Conservation (phyloP, 164 flowering plant species). For the Houttuynia cordata region DNA sequence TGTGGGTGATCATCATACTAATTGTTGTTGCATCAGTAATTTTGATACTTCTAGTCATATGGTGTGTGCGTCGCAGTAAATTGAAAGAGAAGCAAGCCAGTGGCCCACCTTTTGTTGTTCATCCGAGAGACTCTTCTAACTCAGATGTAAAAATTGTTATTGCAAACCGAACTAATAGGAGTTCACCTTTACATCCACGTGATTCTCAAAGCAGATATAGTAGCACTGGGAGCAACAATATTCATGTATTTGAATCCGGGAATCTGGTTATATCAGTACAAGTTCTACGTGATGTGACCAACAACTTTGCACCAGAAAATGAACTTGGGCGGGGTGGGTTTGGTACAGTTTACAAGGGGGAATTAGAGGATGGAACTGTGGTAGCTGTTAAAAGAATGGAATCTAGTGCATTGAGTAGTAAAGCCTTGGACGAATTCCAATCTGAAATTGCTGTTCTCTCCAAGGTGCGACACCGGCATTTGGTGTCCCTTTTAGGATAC, state of each 20-base stretch:
- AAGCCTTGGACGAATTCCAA: constrained; percentile 61
- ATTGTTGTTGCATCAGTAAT: constrained; percentile 11
- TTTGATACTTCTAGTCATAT: constrained; percentile 16
- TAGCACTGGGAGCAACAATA: constrained; percentile 17
- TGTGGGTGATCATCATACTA: constrained; percentile 20
- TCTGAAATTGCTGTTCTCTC: constrained; percentile 76
- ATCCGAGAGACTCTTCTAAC: constrained; percentile 52
- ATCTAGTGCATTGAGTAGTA: constrained; percentile 35
- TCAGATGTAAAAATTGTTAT: constrained; percentile 42
- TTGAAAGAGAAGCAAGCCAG: constrained; percentile 13
- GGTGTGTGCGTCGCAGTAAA: constrained; percentile 23
- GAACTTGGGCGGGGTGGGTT: constrained; percentile 79
- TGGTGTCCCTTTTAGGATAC: constrained; percentile 65
- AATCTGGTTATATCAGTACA: constrained; percentile 53
- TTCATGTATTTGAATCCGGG: constrained; percentile 40
- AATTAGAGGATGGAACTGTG: constrained; percentile 54
- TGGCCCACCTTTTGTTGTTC: constrained; percentile 31
- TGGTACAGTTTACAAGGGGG: constrained; percentile 72
- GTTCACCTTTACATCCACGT: constrained; percentile 19
- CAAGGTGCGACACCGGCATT: constrained; percentile 66
- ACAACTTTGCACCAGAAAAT: constrained; percentile 50
- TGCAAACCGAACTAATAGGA: constrained; percentile 22
- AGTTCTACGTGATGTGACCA: constrained; percentile 55
- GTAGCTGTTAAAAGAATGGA: constrained; percentile 91
- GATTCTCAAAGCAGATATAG: constrained; percentile 27